phyloP scores from a whole-genome alignment of 495 filamentous ascomycete species.

The Staphylotrichum tortipilum region DNA sequence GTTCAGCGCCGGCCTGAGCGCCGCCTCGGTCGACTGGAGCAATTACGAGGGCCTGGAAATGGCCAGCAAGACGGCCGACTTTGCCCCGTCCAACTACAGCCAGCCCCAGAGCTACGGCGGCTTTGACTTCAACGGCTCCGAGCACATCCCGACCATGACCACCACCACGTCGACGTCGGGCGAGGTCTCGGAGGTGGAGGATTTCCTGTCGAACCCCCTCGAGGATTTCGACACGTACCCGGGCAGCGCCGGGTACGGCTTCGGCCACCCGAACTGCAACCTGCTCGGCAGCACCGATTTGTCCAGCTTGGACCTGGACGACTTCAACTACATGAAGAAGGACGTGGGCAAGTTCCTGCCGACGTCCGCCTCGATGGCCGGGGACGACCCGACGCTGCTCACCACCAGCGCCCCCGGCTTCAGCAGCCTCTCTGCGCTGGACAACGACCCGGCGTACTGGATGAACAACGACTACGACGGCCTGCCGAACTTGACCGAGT shows the following conservation, averaged over 20 bases:
- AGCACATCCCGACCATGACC: conserved; percentile 45
- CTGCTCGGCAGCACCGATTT: conserved; percentile 45
- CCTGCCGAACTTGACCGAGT: conserved; percentile 23
- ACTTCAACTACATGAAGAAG: conserved; percentile 47
- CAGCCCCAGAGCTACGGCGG: conserved; percentile 62
- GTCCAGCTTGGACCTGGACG: conserved; percentile 53
- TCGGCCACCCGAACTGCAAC: conserved; percentile 43
- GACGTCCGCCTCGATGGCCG: conserved; percentile 27
- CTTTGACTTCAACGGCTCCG: conserved; percentile 51
- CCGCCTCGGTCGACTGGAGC: conserved; percentile 65
- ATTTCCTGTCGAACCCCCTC: conserved; percentile 48
- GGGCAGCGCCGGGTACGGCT: conserved; percentile 42
- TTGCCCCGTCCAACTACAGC: conserved; percentile 57
- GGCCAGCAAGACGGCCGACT: conserved; percentile 38
- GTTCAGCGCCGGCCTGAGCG: conserved; percentile 56
- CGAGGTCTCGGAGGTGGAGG: conserved; percentile 67
- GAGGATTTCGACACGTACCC: conserved; percentile 47
- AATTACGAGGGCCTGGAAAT: conserved; percentile 57
- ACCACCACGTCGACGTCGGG: conserved; percentile 61
- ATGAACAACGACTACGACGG: conserved; percentile 19
- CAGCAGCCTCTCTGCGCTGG: conserved; percentile 18
- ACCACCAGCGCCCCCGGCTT: conserved; percentile 10
- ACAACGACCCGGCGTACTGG: conserved; percentile 29
- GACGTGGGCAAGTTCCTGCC: conserved; percentile 34
- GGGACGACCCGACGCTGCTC: conserved; percentile 26